Evolutionary conservation across 176 grass and related monocot genomes (phyloP), one percentile per base, ranked within the genome.

Genomic region (Chrysopogon serrulatus): DNA sequence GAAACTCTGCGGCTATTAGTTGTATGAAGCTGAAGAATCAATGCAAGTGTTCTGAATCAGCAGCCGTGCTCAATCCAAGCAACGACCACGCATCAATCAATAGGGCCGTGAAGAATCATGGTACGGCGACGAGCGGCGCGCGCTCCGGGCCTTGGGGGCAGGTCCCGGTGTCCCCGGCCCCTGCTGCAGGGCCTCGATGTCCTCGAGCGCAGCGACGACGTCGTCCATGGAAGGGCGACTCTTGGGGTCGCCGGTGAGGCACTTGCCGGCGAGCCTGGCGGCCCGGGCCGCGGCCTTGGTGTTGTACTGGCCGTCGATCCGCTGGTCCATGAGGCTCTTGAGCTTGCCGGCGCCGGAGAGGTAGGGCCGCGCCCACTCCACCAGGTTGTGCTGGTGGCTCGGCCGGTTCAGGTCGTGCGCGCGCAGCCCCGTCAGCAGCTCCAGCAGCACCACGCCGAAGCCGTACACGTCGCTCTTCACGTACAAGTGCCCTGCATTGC

Each of bases 401-500:
- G 94, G 94, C 15, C 94, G 87, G 89, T 82, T 94, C n/a, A 23
- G 43, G 73, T 97, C 94, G 56, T 93, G 94, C 33, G 94, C 94
- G 9, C 91, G 87, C 31, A 90, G 87, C 41, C 94, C 94, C 6
- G 94, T 94, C 32, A 97, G 86, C 32, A 91, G 90, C 85, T 97
- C 94, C 3, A 97, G 86, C 4, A 97, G 86, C 18, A 94, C 91
- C 9, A 97, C 94, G 63, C 94, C 94, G 54, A 86, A 97, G 57
- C 94, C 89, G 71, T 97, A 97, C 9, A 97, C 94, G 72, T 97
- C 94, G 80, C 94, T 97, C 83, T 97, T 91, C 45, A 97, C 89
- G 76, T 97, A 94, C 69, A 97, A 63, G 77, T 97, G 94, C 0
- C 93, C 90, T 92, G 79, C 65, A 69, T 57, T 57, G 1, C 19